Evolutionary conservation across 345 rosid species (phyloP).

Genomic region (Nephelium lappaceum): DNA sequence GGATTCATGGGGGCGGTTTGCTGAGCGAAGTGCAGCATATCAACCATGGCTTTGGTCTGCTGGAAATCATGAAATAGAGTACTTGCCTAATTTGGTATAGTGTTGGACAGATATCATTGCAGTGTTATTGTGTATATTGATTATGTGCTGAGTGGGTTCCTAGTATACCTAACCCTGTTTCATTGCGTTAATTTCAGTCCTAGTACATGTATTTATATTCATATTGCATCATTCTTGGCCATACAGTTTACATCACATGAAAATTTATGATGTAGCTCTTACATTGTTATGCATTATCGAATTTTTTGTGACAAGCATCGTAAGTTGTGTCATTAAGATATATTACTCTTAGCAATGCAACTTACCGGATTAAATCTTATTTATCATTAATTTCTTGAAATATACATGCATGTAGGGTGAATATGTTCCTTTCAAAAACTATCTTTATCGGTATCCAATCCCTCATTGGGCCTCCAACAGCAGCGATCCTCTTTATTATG

Average conservation of each 20-base stretch:
- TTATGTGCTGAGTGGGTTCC: neutral
- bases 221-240: neutral
- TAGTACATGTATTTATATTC: neutral
- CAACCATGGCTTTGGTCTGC: slow-evolving; percentile 97
- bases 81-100: slow-evolving; percentile 87
- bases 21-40: slow-evolving; percentile 85
- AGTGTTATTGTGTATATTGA: neutral
- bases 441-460: slow-evolving; percentile 79
- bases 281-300: neutral
- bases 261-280: neutral
- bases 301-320: neutral
- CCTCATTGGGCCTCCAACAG: slow-evolving; percentile 82
- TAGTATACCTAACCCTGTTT: neutral
- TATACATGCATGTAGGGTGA: slow-evolving; percentile 59
- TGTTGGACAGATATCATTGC: slow-evolving; percentile 5
- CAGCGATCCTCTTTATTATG: slow-evolving; percentile 84
- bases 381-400: slow-evolving; percentile 14
- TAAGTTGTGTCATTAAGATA: neutral
- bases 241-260: slow-evolving; percentile 1
- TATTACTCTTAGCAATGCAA: neutral
- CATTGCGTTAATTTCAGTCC: neutral
- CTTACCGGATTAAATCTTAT: slow-evolving; percentile 1
- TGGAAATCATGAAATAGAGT: slow-evolving; percentile 93
- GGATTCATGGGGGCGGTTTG: slow-evolving; percentile 97
- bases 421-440: slow-evolving; percentile 76